phyloP scores from a whole-genome alignment of 495 filamentous ascomycete species.

The Penicillium bovifimosum region DNA sequence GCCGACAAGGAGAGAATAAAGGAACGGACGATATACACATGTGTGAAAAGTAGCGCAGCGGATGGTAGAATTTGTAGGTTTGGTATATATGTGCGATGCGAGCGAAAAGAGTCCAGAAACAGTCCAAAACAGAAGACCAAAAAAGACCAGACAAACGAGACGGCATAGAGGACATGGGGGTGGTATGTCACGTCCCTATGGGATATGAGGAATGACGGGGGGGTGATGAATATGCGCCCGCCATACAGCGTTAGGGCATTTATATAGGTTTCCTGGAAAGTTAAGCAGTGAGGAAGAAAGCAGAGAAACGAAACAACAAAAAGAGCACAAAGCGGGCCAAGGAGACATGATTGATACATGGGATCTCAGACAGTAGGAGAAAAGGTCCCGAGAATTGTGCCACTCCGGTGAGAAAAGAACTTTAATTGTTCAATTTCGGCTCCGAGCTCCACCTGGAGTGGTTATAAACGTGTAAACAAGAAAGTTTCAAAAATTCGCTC shows the following conservation, averaged over 20 bases:
- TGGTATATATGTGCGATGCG: constrained; percentile 10
- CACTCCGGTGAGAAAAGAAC: constrained; percentile 14
- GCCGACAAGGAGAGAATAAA: constrained; percentile 5
- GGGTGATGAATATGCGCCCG: constrained; percentile 27
- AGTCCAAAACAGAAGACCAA: not conserved
- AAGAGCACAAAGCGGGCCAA: constrained; percentile 25
- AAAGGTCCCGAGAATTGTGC: constrained; percentile 20
- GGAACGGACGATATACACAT: constrained; percentile 20
- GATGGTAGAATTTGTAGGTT: constrained; percentile 9
- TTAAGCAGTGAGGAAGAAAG: constrained; percentile 3
- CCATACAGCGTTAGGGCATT: constrained; percentile 19
- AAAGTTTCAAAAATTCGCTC: constrained; percentile 33
- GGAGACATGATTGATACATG: constrained; percentile 27
- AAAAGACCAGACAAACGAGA: constrained; percentile 7
- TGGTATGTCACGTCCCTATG: constrained; percentile 13
- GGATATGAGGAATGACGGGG: not conserved
- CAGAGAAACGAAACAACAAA: constrained; percentile 3
- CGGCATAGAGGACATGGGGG: not conserved
- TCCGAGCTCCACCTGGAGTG: constrained; percentile 15
- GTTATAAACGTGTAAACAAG: constrained; percentile 27
- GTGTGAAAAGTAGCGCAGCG: constrained; percentile 2
- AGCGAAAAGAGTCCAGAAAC: not conserved
- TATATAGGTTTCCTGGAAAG: constrained; percentile 19
- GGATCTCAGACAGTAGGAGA: constrained; percentile 14
- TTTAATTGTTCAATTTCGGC: not conserved